A percentile compares a stretch with the other conserved stretches of the same genome.
Conservation (phyloP, 805 yeast species). For the Starmerella apis region DNA sequence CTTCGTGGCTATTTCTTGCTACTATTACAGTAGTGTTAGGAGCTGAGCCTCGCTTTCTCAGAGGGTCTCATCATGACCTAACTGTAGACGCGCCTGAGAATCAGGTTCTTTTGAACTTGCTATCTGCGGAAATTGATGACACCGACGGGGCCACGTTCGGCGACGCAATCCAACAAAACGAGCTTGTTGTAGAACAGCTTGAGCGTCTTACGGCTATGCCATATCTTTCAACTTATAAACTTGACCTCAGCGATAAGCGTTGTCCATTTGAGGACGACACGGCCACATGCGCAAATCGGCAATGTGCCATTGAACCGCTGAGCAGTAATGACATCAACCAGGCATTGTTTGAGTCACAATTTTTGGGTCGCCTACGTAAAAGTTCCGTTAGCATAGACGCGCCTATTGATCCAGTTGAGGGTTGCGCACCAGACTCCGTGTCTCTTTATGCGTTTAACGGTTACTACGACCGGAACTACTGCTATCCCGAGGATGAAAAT, state of each 20-base stretch:
- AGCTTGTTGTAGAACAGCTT: constrained; percentile 46
- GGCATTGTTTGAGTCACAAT: constrained; percentile 56
- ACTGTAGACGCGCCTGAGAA: constrained; percentile 19
- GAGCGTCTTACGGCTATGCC: constrained; percentile 53
- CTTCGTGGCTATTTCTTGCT: constrained; percentile 6
- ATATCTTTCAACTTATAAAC: constrained; percentile 77
- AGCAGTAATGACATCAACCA: constrained; percentile 61
- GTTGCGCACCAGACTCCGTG: constrained; percentile 22
- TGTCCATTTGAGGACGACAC: constrained; percentile 78
- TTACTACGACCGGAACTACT: constrained; percentile 27
- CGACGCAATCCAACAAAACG: constrained; percentile 45
- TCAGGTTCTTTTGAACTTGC: constrained; percentile 17
- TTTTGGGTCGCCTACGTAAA: constrained; percentile 45
- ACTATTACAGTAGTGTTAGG: background rate
- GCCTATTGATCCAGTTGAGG: constrained; percentile 22
- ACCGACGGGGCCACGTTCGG: constrained; percentile 25
- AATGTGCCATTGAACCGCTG: constrained; percentile 81
- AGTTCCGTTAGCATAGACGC: constrained; percentile 29
- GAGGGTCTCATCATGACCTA: constrained; percentile 10
- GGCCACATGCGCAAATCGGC: constrained; percentile 75
- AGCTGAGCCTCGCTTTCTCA: constrained; percentile 2
- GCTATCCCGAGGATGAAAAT: constrained; percentile 37
- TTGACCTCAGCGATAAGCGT: constrained; percentile 56
- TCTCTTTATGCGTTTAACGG: constrained; percentile 17
- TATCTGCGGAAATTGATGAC: constrained; percentile 18